phyloP scores from a whole-genome alignment of 1,139 yeast genomes.

The Yamadazyma dendronema region DNA sequence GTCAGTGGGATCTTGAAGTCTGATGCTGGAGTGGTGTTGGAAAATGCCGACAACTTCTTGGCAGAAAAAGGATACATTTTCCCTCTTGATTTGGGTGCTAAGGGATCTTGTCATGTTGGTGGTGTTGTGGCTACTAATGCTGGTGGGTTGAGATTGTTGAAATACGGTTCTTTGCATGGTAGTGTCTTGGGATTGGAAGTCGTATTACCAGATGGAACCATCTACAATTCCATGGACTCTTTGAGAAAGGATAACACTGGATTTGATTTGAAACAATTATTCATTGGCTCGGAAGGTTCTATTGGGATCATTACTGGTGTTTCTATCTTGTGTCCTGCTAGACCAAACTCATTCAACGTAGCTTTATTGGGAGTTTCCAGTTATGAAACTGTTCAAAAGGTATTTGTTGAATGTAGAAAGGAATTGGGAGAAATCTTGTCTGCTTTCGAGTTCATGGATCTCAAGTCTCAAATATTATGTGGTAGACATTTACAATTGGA shows the following conservation, averaged over 20 bases:
- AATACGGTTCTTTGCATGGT: constrained; percentile 94
- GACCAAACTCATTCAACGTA: constrained; percentile 84
- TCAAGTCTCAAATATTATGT: constrained; percentile 66
- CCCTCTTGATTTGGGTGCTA: constrained; percentile 95
- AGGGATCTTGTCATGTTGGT: constrained; percentile 95
- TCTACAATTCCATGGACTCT: constrained; percentile 75
- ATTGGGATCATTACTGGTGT: constrained; percentile 89
- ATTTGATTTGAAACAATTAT: constrained; percentile 85
- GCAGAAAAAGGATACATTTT: constrained; percentile 84
- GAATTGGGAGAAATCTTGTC: constrained; percentile 85
- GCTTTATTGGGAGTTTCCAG: constrained; percentile 83
- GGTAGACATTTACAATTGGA: constrained; percentile 50
- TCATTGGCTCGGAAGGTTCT: constrained; percentile 93
- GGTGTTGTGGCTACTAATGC: constrained; percentile 97
- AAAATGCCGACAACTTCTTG: constrained; percentile 76
- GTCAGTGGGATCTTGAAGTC: constrained; percentile 83
- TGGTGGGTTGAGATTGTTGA: constrained; percentile 84
- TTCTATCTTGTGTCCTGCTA: constrained; percentile 86
- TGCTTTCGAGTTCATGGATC: constrained; percentile 95
- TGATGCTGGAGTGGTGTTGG: constrained; percentile 90
- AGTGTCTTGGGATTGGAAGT: constrained; percentile 88
- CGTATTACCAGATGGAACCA: constrained; percentile 85
- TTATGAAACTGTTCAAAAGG: constrained; percentile 78
- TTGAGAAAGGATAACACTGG: constrained; percentile 94
- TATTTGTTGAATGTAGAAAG: constrained; percentile 73